Conservation (phyloP, 2,329 filamentous ascomycete species). For the Calonectria hawksworthii region DNA sequence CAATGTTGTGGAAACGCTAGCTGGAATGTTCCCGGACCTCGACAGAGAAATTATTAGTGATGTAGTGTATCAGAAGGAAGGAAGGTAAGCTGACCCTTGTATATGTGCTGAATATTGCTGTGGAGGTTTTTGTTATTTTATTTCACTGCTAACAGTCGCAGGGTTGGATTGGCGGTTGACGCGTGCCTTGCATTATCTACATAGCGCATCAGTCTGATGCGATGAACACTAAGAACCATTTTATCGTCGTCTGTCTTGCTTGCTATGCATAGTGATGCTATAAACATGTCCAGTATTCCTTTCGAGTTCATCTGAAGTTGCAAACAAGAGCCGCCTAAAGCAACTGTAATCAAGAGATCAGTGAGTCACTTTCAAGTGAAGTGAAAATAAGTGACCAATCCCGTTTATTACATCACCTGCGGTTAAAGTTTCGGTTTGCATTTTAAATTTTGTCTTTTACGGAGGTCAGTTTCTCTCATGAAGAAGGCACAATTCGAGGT, state of each 20-base stretch:
- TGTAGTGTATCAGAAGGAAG: slow-evolving; percentile 95
- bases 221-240: slow-evolving; percentile 19
- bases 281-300: neutral
- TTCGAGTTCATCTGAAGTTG: neutral
- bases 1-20: slow-evolving; percentile 92
- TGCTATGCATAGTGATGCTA: neutral
- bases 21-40: slow-evolving; percentile 96
- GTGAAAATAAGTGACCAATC: neutral
- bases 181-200: slow-evolving; percentile 81
- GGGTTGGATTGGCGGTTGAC: slow-evolving; percentile 88
- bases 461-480: neutral
- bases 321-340: neutral
- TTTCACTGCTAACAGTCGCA: slow-evolving; percentile 52
- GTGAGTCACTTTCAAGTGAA: too few species aligned
- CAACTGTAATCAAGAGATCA: too few species aligned
- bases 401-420: neutral
- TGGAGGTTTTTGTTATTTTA: neutral
- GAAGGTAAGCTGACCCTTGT: slow-evolving; percentile 73
- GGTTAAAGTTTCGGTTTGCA: neutral
- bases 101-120: neutral
- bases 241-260: neutral
- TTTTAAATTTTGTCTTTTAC: neutral
- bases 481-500: neutral
- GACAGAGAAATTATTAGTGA: slow-evolving; percentile 96
- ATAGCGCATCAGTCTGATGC: slow-evolving; percentile 42